Evolutionary conservation across 2,329 filamentous ascomycete genomes (phyloP).

Genomic region (Xylogone sp.): DNA sequence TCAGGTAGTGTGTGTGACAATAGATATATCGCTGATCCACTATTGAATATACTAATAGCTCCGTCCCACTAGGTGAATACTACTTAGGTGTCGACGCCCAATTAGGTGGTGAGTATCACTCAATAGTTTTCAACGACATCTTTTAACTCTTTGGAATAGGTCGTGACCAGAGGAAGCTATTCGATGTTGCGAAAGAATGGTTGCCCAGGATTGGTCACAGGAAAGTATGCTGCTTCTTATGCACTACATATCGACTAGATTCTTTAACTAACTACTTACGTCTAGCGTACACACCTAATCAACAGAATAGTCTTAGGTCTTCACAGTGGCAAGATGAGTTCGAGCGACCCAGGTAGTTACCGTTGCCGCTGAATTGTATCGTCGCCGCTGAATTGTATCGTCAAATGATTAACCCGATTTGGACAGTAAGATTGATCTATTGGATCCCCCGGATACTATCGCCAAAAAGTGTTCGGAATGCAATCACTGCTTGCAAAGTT

Average conservation of each 20-base stretch:
- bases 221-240: constrained; percentile 6
- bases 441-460: constrained; percentile 72
- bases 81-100: constrained; percentile 78
- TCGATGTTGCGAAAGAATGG: constrained; percentile 79
- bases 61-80: constrained; percentile 72
- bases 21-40: not conserved
- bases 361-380: not conserved
- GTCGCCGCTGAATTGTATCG: not conserved
- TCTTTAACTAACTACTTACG: not conserved
- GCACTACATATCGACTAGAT: not conserved
- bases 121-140: not conserved
- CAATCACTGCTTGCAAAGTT: constrained; percentile 69
- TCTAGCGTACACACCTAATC: constrained; percentile 61
- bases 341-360: constrained; percentile 50
- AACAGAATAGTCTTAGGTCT: constrained; percentile 90
- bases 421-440: constrained; percentile 91
- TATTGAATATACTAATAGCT: not conserved
- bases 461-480: constrained; percentile 83
- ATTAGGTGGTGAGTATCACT: constrained; percentile 60
- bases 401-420: not conserved
- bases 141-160: not conserved
- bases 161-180: constrained; percentile 84
- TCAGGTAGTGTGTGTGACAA: constrained; percentile 47
- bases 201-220: constrained; percentile 83
- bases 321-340: constrained; percentile 80